Base-by-base conservation (phyloP, 1,139 yeast species). In the Pneumocystis jirovecii region DNA sequence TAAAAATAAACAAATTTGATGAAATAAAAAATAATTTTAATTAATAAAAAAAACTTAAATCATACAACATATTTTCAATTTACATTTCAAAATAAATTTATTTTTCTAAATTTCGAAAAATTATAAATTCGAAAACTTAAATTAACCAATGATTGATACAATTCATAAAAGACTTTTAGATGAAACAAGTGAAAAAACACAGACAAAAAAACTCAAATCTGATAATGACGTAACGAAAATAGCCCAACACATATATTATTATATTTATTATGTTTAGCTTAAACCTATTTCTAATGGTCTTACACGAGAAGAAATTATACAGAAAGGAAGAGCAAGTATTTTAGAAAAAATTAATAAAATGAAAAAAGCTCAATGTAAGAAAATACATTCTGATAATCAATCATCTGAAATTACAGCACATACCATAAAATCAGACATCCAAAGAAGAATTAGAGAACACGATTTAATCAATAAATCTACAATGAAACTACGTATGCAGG, bases 241-340 rank as follows among this genome's bases (percentile, higher is more conserved):
- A 40, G 17, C 5, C 12, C 3, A 12, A 50, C 4, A 12, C 21
- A 50, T 25, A 6, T 7, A 25, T n/a, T 17, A 45, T 45, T 25
- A 19, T 50, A 50, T 50, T 50, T 50, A 50, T 15, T 8, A 44
- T 37, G 12, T 50, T 50, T 50, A 50, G 57, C 7, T 50, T 50
- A 50, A 50, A 12, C 4, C 57, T 21, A 12, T 44, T 44, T 44
- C 56, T 50, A 50, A 50, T 50, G 17, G 17, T 50, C 57, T 50
- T 25, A 50, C 57, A 50, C 57, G 57, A 25, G 57, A 50, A 50
- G 57, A 50, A 50, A 50, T 50, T 25, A 50, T 50, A 25, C 57
- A 50, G 25, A 50, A 50, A 50, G 57, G 57, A 50, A 50, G 57
- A 50, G 57, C 57, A 50, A 50, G 57, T 50, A 50, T 50, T 50